phyloP scores from a whole-genome alignment of 768 basidiomycete genomes.

The Paxillus ammoniavirescens region DNA sequence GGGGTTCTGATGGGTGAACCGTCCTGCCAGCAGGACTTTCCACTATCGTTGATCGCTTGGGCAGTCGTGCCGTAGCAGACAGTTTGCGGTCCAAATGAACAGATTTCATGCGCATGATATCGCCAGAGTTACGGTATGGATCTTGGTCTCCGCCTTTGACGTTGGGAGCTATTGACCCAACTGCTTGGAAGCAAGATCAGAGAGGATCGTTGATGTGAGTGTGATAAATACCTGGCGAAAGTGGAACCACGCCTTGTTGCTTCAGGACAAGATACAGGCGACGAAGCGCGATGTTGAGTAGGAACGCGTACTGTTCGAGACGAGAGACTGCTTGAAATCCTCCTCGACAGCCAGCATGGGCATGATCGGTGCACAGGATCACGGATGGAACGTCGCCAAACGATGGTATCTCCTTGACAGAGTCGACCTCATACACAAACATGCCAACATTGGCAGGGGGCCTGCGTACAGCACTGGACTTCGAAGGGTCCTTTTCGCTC shows the following conservation, averaged over 20 bases:
- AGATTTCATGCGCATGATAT: conserved; percentile 93
- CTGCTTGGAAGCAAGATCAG: conserved; percentile 16
- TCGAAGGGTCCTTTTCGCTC: conserved; percentile 46
- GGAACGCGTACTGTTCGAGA: conserved; percentile 95
- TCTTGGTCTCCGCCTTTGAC: conserved; percentile 50
- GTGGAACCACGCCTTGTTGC: conserved; percentile 87
- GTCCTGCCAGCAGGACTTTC: conserved; percentile 91
- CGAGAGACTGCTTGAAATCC: conserved; percentile 93
- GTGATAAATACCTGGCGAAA: conserved; percentile 60
- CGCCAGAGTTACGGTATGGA: conserved; percentile 82
- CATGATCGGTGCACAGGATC: conserved; percentile 79
- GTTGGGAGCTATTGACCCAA: conserved; percentile 32
- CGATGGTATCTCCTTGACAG: conserved; percentile 62
- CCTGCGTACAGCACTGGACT: conserved; percentile 62
- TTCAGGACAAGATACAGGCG: conserved; percentile 84
- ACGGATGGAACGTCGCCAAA: conserved; percentile 73
- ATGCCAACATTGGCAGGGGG: conserved; percentile 77
- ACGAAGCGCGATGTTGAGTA: conserved; percentile 92
- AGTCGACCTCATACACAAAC: conserved; percentile 77
- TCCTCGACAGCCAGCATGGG: conserved; percentile 56
- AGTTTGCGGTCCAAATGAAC: conserved; percentile 94
- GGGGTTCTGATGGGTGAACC: conserved; percentile 68
- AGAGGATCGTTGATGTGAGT: conserved; percentile 3
- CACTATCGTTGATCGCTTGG: conserved; percentile 92
- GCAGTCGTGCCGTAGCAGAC: conserved; percentile 87